Conservation (phyloP, 495 filamentous ascomycete species). For the Lasiosphaeria ovina region DNA sequence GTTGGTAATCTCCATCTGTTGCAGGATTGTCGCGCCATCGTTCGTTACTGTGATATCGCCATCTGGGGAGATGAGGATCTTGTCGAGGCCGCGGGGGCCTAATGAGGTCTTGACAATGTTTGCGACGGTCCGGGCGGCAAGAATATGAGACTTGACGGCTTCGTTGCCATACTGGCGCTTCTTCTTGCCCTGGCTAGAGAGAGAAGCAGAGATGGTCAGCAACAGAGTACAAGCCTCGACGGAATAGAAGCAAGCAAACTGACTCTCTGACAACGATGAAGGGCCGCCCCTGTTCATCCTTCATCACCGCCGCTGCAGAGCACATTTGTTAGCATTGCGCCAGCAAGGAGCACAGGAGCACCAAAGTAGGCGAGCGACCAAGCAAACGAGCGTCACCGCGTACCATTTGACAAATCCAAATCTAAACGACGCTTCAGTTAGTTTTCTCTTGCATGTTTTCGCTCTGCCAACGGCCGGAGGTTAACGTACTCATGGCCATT, state of each 20-base stretch:
- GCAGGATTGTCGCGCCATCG: constrained; percentile 94
- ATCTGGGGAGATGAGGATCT: constrained; percentile 98
- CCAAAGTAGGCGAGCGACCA: not conserved
- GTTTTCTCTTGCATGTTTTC: constrained; percentile 12
- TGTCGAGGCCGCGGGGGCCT: constrained; percentile 94
- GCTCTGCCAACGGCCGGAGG: constrained; percentile 6
- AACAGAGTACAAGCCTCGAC: constrained; percentile 11
- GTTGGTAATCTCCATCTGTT: constrained; percentile 99
- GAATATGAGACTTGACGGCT: constrained; percentile 95
- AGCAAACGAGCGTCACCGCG: constrained; percentile 11
- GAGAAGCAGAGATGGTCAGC: constrained; percentile 19
- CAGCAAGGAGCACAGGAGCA: not conserved
- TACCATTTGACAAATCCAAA: constrained; percentile 53
- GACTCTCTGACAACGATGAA: constrained; percentile 99
- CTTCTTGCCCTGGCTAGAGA: constrained; percentile 88
- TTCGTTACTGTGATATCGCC: constrained; percentile 99
- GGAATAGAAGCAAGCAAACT: constrained; percentile 36
- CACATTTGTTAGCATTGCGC: constrained; percentile 12
- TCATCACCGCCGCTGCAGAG: constrained; percentile 51
- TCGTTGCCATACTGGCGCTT: constrained; percentile 95
- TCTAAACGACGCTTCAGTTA: constrained; percentile 37
- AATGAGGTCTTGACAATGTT: constrained; percentile 97
- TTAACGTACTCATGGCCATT: constrained; percentile 49
- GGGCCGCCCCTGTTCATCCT: constrained; percentile 92
- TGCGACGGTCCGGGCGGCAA: constrained; percentile 91